Evolutionary conservation across 2,329 filamentous ascomycete genomes (phyloP).

Genomic region (Alternaria viburni): DNA sequence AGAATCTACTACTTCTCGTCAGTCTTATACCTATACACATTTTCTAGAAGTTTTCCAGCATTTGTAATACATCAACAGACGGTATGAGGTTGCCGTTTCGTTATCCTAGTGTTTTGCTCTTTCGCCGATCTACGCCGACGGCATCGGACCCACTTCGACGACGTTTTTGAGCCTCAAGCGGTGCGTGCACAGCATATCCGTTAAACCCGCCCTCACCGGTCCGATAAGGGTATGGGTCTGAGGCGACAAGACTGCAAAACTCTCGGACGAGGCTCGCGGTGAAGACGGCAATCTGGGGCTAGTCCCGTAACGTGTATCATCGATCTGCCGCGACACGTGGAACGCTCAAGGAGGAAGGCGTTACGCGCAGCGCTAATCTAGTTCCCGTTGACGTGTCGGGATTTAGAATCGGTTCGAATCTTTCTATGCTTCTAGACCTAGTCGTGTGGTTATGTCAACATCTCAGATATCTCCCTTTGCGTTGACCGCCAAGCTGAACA

Average conservation of each 20-base stretch:
- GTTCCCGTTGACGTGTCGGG: constrained; percentile 10
- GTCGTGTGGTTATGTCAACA: background rate
- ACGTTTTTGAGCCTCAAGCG: constrained; percentile 17
- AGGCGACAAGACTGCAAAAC: constrained; percentile 9
- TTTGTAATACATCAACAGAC: constrained; percentile 29
- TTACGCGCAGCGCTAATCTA: background rate
- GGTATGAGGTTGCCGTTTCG: constrained; percentile 8
- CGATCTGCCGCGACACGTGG: constrained; percentile 6
- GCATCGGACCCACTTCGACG: constrained; percentile 19
- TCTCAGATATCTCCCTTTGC: background rate
- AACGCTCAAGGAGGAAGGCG: background rate
- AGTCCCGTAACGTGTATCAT: background rate
- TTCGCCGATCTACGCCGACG: constrained; percentile 33
- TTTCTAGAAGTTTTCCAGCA: constrained; percentile 13
- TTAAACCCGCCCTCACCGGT: constrained; percentile 3
- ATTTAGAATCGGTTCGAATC: constrained; percentile 2
- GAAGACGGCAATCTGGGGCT: constrained; percentile 8
- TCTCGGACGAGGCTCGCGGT: constrained; percentile 11
- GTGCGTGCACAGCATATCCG: constrained; percentile 4
- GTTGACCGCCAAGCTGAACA: background rate
- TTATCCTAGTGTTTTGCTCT: constrained; percentile 24
- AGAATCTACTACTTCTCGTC: background rate
- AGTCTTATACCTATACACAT: background rate
- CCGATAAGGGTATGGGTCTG: constrained; percentile 2
- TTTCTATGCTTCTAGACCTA: background rate